These are phyloP conservation scores for Pseudogymnoascus sp. DNA, from an alignment of 2,329 filamentous ascomycete genomes.

Conservation along the genomic window DNA sequence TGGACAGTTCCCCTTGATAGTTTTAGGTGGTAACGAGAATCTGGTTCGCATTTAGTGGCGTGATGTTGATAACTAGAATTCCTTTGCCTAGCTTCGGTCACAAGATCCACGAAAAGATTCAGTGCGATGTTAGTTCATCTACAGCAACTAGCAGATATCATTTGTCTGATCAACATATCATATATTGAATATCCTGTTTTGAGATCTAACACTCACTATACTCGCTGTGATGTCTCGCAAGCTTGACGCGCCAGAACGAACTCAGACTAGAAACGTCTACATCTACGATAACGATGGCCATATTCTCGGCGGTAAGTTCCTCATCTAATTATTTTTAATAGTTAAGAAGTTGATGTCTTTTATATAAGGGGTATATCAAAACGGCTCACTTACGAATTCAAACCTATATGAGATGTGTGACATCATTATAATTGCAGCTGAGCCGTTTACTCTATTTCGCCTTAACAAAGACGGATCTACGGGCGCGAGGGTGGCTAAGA, in stretches of 20 bases:
- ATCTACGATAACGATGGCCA: neutral
- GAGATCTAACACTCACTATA: neutral
- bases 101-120: neutral
- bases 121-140: neutral
- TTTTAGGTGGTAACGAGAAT: neutral
- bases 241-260: neutral
- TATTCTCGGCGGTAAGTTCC: neutral
- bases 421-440: neutral
- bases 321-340: neutral
- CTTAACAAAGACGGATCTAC: neutral
- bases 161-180: neutral
- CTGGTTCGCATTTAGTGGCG: neutral
- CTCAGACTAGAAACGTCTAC: neutral
- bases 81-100: neutral
- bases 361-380: neutral
- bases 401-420: neutral
- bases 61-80: neutral
- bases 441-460: neutral
- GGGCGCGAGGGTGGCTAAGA: neutral
- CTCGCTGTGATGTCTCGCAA: neutral
- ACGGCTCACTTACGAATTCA: neutral
- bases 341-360: neutral
- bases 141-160: neutral
- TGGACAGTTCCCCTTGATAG: neutral
- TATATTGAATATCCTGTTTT: neutral